phyloP scores from a whole-genome alignment of 495 filamentous ascomycete species.

The Aspergillus haitiensis region DNA sequence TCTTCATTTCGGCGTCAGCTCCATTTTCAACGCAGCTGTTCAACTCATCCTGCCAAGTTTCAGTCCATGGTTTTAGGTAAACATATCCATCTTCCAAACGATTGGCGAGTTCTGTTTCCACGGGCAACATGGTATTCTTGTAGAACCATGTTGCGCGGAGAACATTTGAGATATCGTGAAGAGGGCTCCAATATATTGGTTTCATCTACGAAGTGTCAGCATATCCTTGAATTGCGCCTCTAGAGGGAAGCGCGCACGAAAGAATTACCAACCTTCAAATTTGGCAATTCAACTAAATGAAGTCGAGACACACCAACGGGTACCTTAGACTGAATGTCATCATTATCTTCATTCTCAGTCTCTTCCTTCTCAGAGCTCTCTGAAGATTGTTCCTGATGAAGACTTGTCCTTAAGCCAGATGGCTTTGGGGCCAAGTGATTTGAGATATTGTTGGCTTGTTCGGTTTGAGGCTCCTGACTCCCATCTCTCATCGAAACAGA shows the following conservation, averaged over 20 bases:
- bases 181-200: slow-evolving; percentile 97
- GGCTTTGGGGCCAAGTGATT: slow-evolving; percentile 28
- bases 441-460: slow-evolving; percentile 21
- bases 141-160: slow-evolving; percentile 96
- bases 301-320: slow-evolving; percentile 77
- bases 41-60: slow-evolving; percentile 92
- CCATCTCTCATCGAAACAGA: slow-evolving; percentile 32
- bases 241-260: not conserved
- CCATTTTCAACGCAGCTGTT: slow-evolving; percentile 90
- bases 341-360: slow-evolving; percentile 19
- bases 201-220: slow-evolving; percentile 65
- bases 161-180: slow-evolving; percentile 83
- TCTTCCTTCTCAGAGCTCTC: slow-evolving; percentile 16
- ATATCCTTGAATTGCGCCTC: not conserved
- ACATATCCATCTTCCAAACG: slow-evolving; percentile 85
- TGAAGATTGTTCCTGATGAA: slow-evolving; percentile 25
- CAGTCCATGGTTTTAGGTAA: slow-evolving; percentile 83
- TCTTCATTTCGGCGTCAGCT: slow-evolving; percentile 85
- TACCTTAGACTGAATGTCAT: slow-evolving; percentile 41
- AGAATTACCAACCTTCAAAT: slow-evolving; percentile 40
- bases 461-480: slow-evolving; percentile 30
- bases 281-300: slow-evolving; percentile 57
- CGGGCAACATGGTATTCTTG: slow-evolving; percentile 85
- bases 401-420: slow-evolving; percentile 34
- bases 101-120: slow-evolving; percentile 87